These are phyloP conservation scores for Amphibolis antarctica DNA, from an alignment of 106 monocot species.

Conservation along the genomic window DNA sequence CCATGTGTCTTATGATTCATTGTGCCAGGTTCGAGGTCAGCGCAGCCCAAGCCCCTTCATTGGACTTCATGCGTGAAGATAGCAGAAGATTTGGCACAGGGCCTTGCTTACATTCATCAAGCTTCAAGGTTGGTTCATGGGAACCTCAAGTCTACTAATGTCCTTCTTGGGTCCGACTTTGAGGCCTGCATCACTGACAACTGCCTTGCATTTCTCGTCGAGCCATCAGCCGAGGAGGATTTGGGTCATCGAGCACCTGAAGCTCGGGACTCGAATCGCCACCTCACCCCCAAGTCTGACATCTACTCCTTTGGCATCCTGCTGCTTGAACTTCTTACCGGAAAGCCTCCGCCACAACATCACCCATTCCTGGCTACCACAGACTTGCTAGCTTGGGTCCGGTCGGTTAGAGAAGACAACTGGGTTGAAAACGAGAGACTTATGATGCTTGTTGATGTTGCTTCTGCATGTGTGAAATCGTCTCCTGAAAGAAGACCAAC, in stretches of 20 bases:
- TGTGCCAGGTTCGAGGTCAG: constrained; percentile 55
- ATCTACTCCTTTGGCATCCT: constrained; percentile 84
- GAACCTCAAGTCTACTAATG: constrained; percentile 72
- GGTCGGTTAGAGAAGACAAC: constrained; percentile 55
- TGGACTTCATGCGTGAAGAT: constrained; percentile 97
- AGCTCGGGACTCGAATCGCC: constrained; percentile 29
- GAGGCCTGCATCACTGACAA: constrained; percentile 82
- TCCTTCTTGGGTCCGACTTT: constrained; percentile 81
- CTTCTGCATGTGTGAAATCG: constrained; percentile 35
- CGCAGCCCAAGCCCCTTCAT: constrained; percentile 67
- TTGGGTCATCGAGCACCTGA: constrained; percentile 66
- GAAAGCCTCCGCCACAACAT: constrained; percentile 51
- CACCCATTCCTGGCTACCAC: constrained; percentile 23
- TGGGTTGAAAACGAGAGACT: constrained; percentile 50
- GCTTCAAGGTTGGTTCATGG: constrained; percentile 78
- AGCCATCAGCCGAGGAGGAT: constrained; percentile 31
- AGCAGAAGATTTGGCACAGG: constrained; percentile 83
- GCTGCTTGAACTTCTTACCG: constrained; percentile 63
- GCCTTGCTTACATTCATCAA: constrained; percentile 87
- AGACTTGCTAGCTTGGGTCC: constrained; percentile 52
- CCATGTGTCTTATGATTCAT: not conserved
- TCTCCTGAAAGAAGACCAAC: constrained; percentile 79
- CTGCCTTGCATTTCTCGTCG: constrained; percentile 56
- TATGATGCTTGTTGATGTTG: constrained; percentile 59
- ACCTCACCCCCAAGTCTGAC: constrained; percentile 57